Conservation (phyloP, 148 eudicot species). For the Nyssa sinensis region DNA sequence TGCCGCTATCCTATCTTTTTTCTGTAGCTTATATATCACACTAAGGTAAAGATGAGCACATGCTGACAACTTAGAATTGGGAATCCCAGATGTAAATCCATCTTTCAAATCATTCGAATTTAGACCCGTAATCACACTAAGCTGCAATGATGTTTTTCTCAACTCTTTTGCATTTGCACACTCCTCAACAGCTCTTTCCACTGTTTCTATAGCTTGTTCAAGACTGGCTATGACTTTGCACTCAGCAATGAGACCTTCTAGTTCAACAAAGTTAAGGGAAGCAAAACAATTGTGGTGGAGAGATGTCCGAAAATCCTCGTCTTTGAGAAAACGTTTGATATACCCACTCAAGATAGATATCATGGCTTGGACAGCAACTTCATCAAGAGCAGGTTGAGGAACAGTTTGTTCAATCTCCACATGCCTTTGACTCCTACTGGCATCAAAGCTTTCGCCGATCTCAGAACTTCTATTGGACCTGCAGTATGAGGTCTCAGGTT, state of each 20-base stretch:
- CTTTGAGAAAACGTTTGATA: conserved; percentile 29
- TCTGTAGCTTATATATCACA: conserved; percentile 44
- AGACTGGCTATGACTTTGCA: conserved; percentile 46
- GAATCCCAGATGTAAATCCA: conserved; percentile 45
- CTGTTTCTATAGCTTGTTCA: conserved; percentile 49
- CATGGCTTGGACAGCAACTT: conserved; percentile 44
- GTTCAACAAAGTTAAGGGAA: conserved; percentile 31
- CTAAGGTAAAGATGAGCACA: conserved; percentile 55
- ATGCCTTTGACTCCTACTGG: conserved; percentile 16
- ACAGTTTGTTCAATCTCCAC: conserved; percentile 16
- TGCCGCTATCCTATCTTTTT: conserved; percentile 46
- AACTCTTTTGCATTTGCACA: conserved; percentile 35
- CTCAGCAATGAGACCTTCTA: conserved; percentile 28
- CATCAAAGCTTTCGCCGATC: conserved; percentile 16
- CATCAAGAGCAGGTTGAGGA: conserved; percentile 42
- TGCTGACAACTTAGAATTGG: conserved; percentile 45
- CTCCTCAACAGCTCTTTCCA: conserved; percentile 47
- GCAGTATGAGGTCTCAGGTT: conserved; percentile 10
- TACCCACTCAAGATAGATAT: conserved; percentile 43
- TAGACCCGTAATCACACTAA: conserved; percentile 53
- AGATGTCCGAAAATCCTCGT: conserved; percentile 41
- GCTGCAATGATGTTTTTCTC: conserved; percentile 51
- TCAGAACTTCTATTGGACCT: conserved; percentile 9
- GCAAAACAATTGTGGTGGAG: conserved; percentile 39
- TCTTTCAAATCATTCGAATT: conserved; percentile 41